Evolutionary conservation across 371 early-diverging fungal genomes (phyloP).

Genomic region (Blakeslea trispora): DNA sequence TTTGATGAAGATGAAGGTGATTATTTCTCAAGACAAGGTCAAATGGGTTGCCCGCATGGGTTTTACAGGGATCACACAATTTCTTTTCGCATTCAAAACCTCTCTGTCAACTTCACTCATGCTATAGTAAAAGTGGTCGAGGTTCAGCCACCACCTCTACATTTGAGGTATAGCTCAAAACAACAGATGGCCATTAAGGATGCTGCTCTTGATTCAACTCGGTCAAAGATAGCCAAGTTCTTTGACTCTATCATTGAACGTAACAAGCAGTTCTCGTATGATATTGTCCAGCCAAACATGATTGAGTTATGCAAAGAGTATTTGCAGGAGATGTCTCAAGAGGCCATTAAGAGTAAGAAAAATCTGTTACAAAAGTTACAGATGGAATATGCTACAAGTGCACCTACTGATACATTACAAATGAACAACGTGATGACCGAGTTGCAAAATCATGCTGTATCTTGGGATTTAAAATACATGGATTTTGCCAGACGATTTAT

Average conservation of each 20-base stretch:
- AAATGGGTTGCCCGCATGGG: constrained; percentile 75
- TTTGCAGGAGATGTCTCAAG: constrained; percentile 62
- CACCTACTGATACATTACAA: constrained; percentile 77
- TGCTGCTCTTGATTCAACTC: constrained; percentile 61
- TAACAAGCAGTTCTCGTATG: constrained; percentile 59
- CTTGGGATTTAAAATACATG: constrained; percentile 84
- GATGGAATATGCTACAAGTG: constrained; percentile 74
- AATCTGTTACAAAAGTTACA: constrained; percentile 78
- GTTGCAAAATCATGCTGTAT: constrained; percentile 74
- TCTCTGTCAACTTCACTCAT: constrained; percentile 77
- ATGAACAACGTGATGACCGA: constrained; percentile 73
- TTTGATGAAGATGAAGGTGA: constrained; percentile 1
- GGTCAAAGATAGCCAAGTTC: constrained; percentile 59
- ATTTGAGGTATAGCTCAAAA: constrained; percentile 60
- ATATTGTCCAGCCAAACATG: constrained; percentile 65
- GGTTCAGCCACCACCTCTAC: constrained; percentile 79
- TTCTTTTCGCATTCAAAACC: constrained; percentile 73
- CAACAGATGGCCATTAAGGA: constrained; percentile 58
- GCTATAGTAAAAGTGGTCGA: constrained; percentile 76
- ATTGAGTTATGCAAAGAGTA: constrained; percentile 65
- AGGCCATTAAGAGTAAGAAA: constrained; percentile 74
- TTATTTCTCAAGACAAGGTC: constrained; percentile 1
- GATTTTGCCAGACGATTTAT: constrained; percentile 74
- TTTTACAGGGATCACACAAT: constrained; percentile 77
- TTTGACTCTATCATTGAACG: constrained; percentile 75